A percentile compares a stretch with the other conserved stretches of the same genome.
phyloP scores from a whole-genome alignment of 2,329 filamentous ascomycete genomes.

The Colletotrichum higginsianum region DNA sequence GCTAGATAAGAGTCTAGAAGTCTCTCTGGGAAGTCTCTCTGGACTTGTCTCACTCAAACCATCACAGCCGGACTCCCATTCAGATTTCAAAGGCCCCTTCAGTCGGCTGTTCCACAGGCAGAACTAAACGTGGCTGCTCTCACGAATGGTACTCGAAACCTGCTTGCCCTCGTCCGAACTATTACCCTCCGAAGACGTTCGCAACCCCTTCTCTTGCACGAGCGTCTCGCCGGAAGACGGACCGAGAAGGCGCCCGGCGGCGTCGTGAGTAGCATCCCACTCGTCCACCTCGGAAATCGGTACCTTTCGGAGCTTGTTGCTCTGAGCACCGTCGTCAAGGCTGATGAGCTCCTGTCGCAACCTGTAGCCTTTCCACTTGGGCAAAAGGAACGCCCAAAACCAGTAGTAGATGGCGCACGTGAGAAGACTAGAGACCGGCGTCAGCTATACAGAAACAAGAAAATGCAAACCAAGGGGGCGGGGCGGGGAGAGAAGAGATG shows the following conservation, averaged over 20 bases:
- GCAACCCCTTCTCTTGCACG: slow-evolving; percentile 5
- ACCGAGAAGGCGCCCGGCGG: slow-evolving; percentile 48
- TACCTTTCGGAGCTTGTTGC: slow-evolving; percentile 67
- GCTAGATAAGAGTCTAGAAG: too few species aligned
- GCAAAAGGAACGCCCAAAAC: slow-evolving; percentile 70
- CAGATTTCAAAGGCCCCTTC: too few species aligned
- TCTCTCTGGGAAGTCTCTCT: too few species aligned
- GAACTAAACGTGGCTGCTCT: neutral
- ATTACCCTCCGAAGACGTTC: slow-evolving; percentile 12
- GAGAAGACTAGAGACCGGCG: slow-evolving; percentile 56
- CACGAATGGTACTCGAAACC: neutral
- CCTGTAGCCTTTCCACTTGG: slow-evolving; percentile 65
- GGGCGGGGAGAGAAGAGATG: slow-evolving; percentile 54
- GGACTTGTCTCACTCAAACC: too few species aligned
- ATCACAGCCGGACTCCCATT: too few species aligned
- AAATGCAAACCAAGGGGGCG: neutral
- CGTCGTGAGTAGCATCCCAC: slow-evolving; percentile 75
- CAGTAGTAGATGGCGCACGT: slow-evolving; percentile 71
- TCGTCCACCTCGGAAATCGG: slow-evolving; percentile 61
- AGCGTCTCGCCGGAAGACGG: neutral
- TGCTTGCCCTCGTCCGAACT: neutral
- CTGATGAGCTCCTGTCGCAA: slow-evolving; percentile 66
- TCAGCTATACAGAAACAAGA: neutral
- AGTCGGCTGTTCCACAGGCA: too few species aligned
- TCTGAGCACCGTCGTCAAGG: slow-evolving; percentile 56